Evolutionary conservation across 2,329 filamentous ascomycete genomes (phyloP).

Genomic region (Helminthosporium solani): DNA sequence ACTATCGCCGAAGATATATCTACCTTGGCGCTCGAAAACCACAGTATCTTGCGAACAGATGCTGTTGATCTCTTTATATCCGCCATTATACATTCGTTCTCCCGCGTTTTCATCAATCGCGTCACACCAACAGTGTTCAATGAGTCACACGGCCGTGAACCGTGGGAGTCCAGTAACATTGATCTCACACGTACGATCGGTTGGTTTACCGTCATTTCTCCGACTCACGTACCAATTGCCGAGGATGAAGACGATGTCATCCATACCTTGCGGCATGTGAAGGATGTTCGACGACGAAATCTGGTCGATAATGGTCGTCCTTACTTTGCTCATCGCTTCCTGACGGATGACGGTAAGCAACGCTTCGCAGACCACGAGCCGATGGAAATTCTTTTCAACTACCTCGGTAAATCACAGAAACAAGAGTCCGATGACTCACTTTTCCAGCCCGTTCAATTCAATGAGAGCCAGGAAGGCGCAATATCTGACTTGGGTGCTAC

Average conservation of each 20-base stretch:
- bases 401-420: conserved; percentile 53
- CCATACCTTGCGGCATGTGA: conserved; percentile 54
- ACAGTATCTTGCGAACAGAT: conserved; percentile 54
- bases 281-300: conserved; percentile 53
- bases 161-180: conserved; percentile 46
- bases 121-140: conserved; percentile 51
- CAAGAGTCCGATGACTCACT: conserved; percentile 51
- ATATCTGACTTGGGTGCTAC: conserved; percentile 32
- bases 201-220: conserved; percentile 61
- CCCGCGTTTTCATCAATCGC: conserved; percentile 57
- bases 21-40: conserved; percentile 22
- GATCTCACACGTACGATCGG: conserved; percentile 60
- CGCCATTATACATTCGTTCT: conserved; percentile 57
- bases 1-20: conserved; percentile 20
- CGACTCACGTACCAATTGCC: conserved; percentile 48
- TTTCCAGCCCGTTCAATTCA: conserved; percentile 38
- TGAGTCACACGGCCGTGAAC: conserved; percentile 42
- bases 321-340: conserved; percentile 48
- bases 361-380: conserved; percentile 47
- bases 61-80: conserved; percentile 57
- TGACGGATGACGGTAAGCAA: conserved; percentile 28
- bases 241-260: conserved; percentile 53
- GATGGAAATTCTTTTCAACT: conserved; percentile 62
- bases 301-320: conserved; percentile 50
- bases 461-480: conserved; percentile 25